Conservation (phyloP, 208 protist species). For the Trypanosoma caninum region DNA sequence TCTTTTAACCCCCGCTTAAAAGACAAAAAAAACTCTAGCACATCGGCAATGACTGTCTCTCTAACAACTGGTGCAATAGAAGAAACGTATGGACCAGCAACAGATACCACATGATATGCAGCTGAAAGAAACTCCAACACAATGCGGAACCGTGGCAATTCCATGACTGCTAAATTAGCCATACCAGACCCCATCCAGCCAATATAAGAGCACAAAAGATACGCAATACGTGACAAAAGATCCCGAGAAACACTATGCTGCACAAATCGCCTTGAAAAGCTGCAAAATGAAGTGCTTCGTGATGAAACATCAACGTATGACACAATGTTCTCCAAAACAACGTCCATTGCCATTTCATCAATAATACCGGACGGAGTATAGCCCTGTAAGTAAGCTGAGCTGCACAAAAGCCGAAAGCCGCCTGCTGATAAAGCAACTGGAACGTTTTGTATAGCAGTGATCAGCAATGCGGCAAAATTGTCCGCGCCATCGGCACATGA, state of each 20-base stretch:
- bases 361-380: conserved; percentile 41
- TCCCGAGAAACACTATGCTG: conserved; percentile 46
- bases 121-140: conserved; percentile 53
- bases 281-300: conserved; percentile 41
- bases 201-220: conserved; percentile 49
- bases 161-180: conserved; percentile 23
- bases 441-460: conserved; percentile 18
- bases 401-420: conserved; percentile 46
- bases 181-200: conserved; percentile 38
- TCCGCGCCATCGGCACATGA: conserved; percentile 28
- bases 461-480: conserved; percentile 32
- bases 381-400: conserved; percentile 54
- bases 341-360: conserved; percentile 16
- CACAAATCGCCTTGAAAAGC: conserved; percentile 63
- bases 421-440: conserved; percentile 17
- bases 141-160: conserved; percentile 25
- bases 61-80: conserved; percentile 16
- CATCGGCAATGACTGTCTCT: conserved; percentile 23
- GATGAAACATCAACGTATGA: not conserved
- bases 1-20: not conserved
- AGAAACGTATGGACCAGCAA: conserved; percentile 52
- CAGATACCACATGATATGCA: conserved; percentile 58
- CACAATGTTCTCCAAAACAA: conserved; percentile 26
- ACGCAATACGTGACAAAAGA: conserved; percentile 54
- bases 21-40: conserved; percentile 44